Conservation (phyloP, 2,329 filamentous ascomycete genomes). For the Ceratocystis alfenasii region DNA sequence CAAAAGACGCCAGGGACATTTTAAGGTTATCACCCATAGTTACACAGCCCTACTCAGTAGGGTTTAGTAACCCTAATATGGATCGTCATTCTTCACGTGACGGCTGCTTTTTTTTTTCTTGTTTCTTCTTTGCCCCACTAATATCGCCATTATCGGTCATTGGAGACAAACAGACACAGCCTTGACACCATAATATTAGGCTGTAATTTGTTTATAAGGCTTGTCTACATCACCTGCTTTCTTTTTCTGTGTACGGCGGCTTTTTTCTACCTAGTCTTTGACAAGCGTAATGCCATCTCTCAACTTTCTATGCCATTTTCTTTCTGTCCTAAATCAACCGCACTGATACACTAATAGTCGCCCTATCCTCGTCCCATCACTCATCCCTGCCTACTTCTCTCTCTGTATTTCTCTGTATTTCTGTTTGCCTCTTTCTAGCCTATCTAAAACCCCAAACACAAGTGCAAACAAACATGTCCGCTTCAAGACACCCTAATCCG, state of each 20-base stretch:
- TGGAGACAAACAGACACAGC: neutral
- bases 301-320: neutral
- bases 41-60: neutral
- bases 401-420: neutral
- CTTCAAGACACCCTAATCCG: constrained; percentile 10
- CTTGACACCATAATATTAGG: neutral
- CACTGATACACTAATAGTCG: neutral
- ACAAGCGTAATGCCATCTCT: neutral
- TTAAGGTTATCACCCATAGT: neutral
- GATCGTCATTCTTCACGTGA: neutral
- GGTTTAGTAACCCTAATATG: neutral
- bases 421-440: too few relatives aligned
- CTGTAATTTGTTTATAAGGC: neutral
- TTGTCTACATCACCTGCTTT: neutral
- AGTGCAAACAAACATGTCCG: neutral
- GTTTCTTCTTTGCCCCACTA: neutral
- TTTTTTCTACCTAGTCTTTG: neutral
- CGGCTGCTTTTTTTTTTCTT: neutral
- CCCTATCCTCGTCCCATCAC: neutral
- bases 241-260: neutral
- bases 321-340: neutral
- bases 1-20: neutral
- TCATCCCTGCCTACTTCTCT: neutral
- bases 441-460: neutral
- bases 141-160: neutral